phyloP scores from a whole-genome alignment of 2,329 filamentous ascomycete genomes.

The Xylaria sp. region DNA sequence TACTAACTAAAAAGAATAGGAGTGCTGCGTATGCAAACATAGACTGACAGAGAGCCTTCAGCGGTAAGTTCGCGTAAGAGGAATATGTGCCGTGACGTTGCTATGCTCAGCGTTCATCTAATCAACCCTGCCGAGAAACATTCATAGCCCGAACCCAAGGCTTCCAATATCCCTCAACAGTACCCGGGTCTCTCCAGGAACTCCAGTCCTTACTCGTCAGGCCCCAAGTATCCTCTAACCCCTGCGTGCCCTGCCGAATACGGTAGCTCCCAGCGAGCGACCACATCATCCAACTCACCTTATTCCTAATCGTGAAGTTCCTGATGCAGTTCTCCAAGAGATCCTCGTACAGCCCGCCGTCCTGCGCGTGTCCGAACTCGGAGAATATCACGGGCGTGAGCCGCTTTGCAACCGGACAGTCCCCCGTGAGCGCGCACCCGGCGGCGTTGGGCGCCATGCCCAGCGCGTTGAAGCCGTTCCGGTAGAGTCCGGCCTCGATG shows the following conservation, averaged over 20 bases:
- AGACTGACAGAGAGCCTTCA: not conserved
- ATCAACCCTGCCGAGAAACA: slow-evolving; percentile 37
- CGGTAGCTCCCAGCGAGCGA: slow-evolving; percentile 60
- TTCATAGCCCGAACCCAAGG: slow-evolving; percentile 61
- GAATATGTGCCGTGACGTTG: not conserved
- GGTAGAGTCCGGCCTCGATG: slow-evolving; percentile 61
- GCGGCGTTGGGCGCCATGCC: slow-evolving; percentile 55
- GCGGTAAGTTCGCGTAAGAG: not conserved
- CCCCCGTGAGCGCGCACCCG: slow-evolving; percentile 54
- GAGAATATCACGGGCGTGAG: slow-evolving; percentile 60
- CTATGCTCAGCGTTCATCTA: not conserved
- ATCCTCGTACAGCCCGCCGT: slow-evolving; percentile 55
- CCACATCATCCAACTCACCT: slow-evolving; percentile 63
- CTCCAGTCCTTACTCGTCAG: slow-evolving; percentile 59
- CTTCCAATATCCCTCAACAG: slow-evolving; percentile 62
- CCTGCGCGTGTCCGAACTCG: slow-evolving; percentile 60
- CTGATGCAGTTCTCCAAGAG: slow-evolving; percentile 59
- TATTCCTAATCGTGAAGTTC: slow-evolving; percentile 57
- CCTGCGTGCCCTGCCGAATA: slow-evolving; percentile 57
- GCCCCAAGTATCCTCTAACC: slow-evolving; percentile 60
- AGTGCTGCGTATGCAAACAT: no score
- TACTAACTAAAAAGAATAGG: no score
- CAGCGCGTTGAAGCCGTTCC: slow-evolving; percentile 61
- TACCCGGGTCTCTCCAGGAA: slow-evolving; percentile 58
- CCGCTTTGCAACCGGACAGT: slow-evolving; percentile 52